Percentiles rank a stretch among this genome's conserved stretches.
Conservation (phyloP, 1,284 basidiomycete species). For the Coniferiporia sulphurascens region DNA sequence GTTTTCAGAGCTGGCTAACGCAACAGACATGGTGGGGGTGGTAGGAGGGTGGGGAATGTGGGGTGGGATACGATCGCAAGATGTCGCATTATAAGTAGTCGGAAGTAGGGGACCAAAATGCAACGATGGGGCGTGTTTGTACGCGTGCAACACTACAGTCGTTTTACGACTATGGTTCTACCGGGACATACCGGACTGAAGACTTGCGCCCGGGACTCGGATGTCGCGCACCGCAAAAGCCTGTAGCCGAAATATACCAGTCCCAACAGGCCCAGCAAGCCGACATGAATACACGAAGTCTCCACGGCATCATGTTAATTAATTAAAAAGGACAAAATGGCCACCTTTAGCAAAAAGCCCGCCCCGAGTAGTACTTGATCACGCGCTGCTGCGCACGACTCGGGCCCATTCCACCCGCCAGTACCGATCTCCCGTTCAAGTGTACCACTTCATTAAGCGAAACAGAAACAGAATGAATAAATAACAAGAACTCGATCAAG, state of each 20-base stretch:
- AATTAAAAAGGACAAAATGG: too few relatives aligned
- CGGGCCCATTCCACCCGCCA: not conserved
- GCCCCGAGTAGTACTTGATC: not conserved
- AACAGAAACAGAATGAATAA: not conserved
- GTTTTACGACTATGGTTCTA: not conserved
- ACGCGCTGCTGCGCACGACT: not conserved
- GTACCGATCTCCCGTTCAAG: not conserved
- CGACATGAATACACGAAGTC: too few relatives aligned
- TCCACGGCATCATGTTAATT: too few relatives aligned
- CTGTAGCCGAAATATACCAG: too few relatives aligned
- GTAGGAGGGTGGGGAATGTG: not conserved
- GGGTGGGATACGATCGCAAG: not conserved
- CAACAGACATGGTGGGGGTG: constrained; percentile 11
- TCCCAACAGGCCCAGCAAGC: too few relatives aligned
- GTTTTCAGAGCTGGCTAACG: not conserved
- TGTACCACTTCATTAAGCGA: not conserved
- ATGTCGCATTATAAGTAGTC: not conserved
- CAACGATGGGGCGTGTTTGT: not conserved
- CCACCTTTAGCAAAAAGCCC: not conserved
- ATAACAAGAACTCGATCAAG: not conserved
- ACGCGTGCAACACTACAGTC: not conserved
- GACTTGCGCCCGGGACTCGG: not conserved
- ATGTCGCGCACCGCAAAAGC: too few relatives aligned
- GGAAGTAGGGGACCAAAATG: not conserved
- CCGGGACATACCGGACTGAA: not conserved